Conservation (phyloP, 164 flowering plant species). For the Liquidambar formosana region DNA sequence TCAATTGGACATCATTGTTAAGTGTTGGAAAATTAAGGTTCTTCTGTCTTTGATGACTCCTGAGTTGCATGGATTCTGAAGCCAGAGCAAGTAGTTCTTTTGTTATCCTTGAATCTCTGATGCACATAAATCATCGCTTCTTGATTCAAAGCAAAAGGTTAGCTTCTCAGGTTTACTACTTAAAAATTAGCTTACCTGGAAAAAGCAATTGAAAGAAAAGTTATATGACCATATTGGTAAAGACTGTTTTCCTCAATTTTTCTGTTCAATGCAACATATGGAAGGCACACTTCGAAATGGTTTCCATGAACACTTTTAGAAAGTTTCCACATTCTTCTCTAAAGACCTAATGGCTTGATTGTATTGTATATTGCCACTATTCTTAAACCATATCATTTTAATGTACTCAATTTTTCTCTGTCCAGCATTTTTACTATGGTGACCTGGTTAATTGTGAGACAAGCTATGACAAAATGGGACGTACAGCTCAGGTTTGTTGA, state of each 20-base stretch:
- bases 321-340: neutral
- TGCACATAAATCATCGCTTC: no score
- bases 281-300: no score
- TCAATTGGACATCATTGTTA: no score
- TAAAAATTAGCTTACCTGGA: neutral
- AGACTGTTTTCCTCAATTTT: neutral
- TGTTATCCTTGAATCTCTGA: neutral
- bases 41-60: no score
- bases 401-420: slow-evolving; percentile 11
- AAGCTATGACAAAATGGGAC: slow-evolving; percentile 83
- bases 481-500: slow-evolving; percentile 79
- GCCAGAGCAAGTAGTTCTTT: neutral
- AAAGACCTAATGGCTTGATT: slow-evolving; percentile 3
- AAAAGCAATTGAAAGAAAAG: slow-evolving; percentile 1
- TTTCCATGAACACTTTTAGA: neutral
- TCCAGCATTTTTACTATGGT: slow-evolving; percentile 74
- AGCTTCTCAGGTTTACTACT: neutral
- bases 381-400: neutral
- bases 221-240: neutral
- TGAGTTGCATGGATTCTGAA: no score
- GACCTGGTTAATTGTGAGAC: slow-evolving; percentile 80
- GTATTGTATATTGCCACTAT: neutral
- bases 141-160: neutral
- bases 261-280: no score
- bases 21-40: no score